A percentile compares a stretch with the other conserved stretches of the same genome.
These are phyloP conservation scores for Cryptococcus maquisensis DNA, from an alignment of 1,284 basidiomycete genomes.

Conservation along the genomic window DNA sequence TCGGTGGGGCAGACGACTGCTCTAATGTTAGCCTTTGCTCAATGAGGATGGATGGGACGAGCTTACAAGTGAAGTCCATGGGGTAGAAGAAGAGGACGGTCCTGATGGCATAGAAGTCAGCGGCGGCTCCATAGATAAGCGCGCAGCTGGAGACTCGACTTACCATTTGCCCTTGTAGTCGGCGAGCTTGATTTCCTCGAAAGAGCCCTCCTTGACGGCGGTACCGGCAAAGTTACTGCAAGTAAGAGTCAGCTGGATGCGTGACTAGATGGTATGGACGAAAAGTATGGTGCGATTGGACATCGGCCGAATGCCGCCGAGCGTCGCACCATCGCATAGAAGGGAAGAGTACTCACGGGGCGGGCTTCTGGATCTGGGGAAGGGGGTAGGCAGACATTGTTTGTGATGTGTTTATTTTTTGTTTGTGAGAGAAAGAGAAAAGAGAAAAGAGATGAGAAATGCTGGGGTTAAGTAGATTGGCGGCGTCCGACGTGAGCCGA, in stretches of 20 bases:
- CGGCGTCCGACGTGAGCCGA: not conserved
- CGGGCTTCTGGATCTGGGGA: slow-evolving; percentile 43
- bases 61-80: slow-evolving; percentile 50
- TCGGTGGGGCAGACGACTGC: slow-evolving; percentile 81
- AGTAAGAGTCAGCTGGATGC: not conserved
- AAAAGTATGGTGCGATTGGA: not conserved
- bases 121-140: not conserved
- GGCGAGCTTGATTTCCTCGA: slow-evolving; percentile 67
- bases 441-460: slow-evolving; percentile 3
- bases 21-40: slow-evolving; percentile 52
- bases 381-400: slow-evolving; percentile 17
- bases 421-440: slow-evolving; percentile 1
- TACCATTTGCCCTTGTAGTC: slow-evolving; percentile 80
- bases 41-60: not conserved
- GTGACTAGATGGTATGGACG: not conserved
- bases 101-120: slow-evolving; percentile 51
- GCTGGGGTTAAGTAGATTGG: not conserved
- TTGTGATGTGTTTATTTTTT: slow-evolving; percentile 1
- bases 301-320: not conserved
- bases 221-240: slow-evolving; percentile 60
- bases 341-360: slow-evolving; percentile 36
- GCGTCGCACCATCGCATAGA: not conserved
- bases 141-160: slow-evolving; percentile 8
- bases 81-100: slow-evolving; percentile 76
- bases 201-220: slow-evolving; percentile 68